phyloP scores from a whole-genome alignment of 768 basidiomycete genomes.

The Trametes cingulata region DNA sequence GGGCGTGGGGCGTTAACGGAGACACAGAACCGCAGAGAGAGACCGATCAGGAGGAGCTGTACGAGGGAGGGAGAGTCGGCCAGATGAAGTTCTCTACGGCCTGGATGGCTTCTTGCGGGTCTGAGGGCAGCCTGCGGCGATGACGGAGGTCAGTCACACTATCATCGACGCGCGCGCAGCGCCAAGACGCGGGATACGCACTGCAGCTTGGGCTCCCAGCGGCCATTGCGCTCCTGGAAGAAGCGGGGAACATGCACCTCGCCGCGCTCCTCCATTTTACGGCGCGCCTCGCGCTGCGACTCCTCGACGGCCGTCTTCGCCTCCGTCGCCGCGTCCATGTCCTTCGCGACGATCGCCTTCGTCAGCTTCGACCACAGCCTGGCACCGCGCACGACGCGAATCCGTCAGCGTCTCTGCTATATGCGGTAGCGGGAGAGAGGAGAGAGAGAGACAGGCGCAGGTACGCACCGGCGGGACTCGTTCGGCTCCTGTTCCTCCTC shows the following conservation, averaged over 20 bases:
- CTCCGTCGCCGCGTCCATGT: slow-evolving; percentile 93
- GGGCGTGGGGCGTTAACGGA: background rate
- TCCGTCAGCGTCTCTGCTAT: background rate
- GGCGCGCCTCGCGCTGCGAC: slow-evolving; percentile 80
- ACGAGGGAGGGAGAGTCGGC: slow-evolving; percentile 27
- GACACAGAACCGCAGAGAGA: background rate
- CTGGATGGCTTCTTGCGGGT: slow-evolving; percentile 65
- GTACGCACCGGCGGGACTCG: slow-evolving; percentile 80
- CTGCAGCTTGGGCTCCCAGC: slow-evolving; percentile 82
- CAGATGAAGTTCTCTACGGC: slow-evolving; percentile 84
- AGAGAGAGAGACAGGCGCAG: background rate
- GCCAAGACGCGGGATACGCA: slow-evolving; percentile 41
- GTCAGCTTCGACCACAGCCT: slow-evolving; percentile 87
- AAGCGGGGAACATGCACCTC: slow-evolving; percentile 72
- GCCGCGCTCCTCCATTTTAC: slow-evolving; percentile 71
- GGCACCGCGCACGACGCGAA: background rate
- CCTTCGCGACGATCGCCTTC: slow-evolving; percentile 77
- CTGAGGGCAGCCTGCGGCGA: slow-evolving; percentile 62
- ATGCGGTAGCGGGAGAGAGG: background rate
- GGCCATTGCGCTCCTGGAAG: slow-evolving; percentile 75
- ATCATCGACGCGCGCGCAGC: no score
- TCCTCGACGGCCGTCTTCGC: slow-evolving; percentile 93
- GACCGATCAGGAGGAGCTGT: background rate
- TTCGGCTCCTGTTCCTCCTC: slow-evolving; percentile 87
- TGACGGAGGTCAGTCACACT: no score